Evolutionary conservation across 345 rosid species (phyloP).

Genomic region (Syzygium aqueum): DNA sequence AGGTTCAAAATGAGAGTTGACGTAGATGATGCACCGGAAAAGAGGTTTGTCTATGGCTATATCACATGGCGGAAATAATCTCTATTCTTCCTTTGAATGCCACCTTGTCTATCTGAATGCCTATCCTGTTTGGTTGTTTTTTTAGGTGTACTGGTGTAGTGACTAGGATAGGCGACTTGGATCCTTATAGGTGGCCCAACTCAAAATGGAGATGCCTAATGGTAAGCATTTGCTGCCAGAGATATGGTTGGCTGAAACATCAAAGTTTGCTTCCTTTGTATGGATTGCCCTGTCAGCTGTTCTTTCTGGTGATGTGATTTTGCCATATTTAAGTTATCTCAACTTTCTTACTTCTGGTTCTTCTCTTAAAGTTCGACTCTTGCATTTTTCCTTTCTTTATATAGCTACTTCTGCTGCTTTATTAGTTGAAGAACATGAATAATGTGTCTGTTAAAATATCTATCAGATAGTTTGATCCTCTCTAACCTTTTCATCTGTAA

Average conservation of each 20-base stretch:
- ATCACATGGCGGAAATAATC: background rate
- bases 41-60: slow-evolving; percentile 33
- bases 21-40: slow-evolving; percentile 78
- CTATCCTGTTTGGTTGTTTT: background rate
- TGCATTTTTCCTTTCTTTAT: background rate
- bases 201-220: slow-evolving; percentile 90
- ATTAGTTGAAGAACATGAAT: background rate
- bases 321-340: background rate
- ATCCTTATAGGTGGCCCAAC: slow-evolving; percentile 80
- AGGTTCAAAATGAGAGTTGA: slow-evolving; percentile 79
- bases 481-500: background rate
- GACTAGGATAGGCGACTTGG: slow-evolving; percentile 57
- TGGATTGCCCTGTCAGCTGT: background rate
- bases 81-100: background rate
- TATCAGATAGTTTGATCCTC: background rate
- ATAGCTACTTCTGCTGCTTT: background rate
- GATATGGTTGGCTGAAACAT: background rate
- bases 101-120: background rate
- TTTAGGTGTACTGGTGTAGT: slow-evolving; percentile 72
- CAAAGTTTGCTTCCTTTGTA: background rate
- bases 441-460: background rate
- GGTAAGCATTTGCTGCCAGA: slow-evolving; percentile 30
- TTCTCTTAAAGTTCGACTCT: background rate
- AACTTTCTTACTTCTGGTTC: background rate
- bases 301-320: background rate